Base-by-base conservation (phyloP, 352 stramenopile species). In the Globisporangium radiosum region DNA sequence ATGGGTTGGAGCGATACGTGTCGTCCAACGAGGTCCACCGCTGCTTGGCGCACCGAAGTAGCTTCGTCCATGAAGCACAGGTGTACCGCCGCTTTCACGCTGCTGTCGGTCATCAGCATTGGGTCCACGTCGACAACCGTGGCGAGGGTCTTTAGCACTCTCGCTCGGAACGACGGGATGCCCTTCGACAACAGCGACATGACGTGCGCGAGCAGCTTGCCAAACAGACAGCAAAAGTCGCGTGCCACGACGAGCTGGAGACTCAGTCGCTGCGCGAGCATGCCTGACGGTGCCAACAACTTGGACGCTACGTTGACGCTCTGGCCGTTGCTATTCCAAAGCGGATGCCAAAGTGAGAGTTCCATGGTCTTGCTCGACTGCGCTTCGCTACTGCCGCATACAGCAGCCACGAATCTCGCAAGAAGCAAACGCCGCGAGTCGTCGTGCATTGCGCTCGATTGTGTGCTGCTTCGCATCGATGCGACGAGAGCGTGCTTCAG, bases 81-180 rank as follows among this genome's bases (percentile, higher is more conserved):
- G 49, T 72, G 66, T 9, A 95, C 85, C 3, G 82, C 69, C 49
- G 64, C 62, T 3, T 75, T 82, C 2, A 95, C 72, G 15, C 64
- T 56, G n/a, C 42, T 47, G 53, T 91, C 80, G 45, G 73, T 73
- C 86, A 95, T 95, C 13, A 95, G 60, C 72, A 90, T 86, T 0
- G 84, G 86, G 55, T 95, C 86, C 5, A 92, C 78, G 43, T 94
- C 82, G 10, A 95, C 81, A 59, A 95, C 90, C 14, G 68, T 72
- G 48, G 69, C 73, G 13, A 95, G 52, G 19, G 74, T 81, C 63
- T 89, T 93, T 68, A 95, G 78, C 15, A 95, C 84, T 54, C 81
- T 68, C 7, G 85, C 76, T 67, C 81, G 75, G 19, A 94, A 87
- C 38, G 65, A 89, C 10, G 85, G 72, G 47, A 86, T 74, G 42